These are phyloP conservation scores for Trichoderma endophyticum DNA, from an alignment of 2,329 filamentous ascomycete species.

Conservation along the genomic window DNA sequence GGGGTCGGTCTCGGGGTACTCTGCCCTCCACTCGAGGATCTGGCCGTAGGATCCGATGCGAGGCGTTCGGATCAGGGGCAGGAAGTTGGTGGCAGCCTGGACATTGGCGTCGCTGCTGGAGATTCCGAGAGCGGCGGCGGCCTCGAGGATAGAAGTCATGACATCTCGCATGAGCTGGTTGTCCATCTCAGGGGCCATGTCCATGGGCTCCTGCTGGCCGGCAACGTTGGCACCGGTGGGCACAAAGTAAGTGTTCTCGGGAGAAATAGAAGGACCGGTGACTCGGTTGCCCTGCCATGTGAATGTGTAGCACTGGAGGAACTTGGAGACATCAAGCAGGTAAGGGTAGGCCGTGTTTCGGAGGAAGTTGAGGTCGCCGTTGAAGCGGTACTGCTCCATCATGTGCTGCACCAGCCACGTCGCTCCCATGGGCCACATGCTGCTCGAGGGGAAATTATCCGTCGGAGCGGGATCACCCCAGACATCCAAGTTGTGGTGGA, in stretches of 20 bases:
- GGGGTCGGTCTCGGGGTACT: constrained; percentile 38
- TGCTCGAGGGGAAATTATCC: constrained; percentile 25
- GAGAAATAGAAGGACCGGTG: constrained; percentile 29
- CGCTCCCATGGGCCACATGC: constrained; percentile 39
- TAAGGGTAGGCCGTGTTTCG: constrained; percentile 27
- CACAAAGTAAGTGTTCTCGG: constrained; percentile 28
- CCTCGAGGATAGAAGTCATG: constrained; percentile 15
- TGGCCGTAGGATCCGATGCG: constrained; percentile 28
- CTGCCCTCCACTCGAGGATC: constrained; percentile 37
- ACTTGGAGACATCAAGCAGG: constrained; percentile 31
- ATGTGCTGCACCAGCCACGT: constrained; percentile 41
- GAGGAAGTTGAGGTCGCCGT: constrained; percentile 25
- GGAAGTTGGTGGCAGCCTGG: constrained; percentile 12
- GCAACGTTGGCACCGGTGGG: constrained; percentile 12
- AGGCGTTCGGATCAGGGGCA: constrained; percentile 16
- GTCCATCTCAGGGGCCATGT: constrained; percentile 28
- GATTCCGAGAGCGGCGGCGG: constrained; percentile 3
- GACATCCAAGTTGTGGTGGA: constrained; percentile 35
- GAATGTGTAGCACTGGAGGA: constrained; percentile 35
- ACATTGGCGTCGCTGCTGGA: constrained; percentile 9
- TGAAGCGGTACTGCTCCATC: constrained; percentile 39
- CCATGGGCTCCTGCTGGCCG: constrained; percentile 19
- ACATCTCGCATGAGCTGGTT: constrained; percentile 25
- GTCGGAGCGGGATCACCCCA: constrained; percentile 34
- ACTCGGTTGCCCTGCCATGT: constrained; percentile 27